A percentile compares a stretch with the other conserved stretches of the same genome.
These are phyloP conservation scores for Solanum clarkiae DNA, from an alignment of 257 asterid species.

Conservation along the genomic window DNA sequence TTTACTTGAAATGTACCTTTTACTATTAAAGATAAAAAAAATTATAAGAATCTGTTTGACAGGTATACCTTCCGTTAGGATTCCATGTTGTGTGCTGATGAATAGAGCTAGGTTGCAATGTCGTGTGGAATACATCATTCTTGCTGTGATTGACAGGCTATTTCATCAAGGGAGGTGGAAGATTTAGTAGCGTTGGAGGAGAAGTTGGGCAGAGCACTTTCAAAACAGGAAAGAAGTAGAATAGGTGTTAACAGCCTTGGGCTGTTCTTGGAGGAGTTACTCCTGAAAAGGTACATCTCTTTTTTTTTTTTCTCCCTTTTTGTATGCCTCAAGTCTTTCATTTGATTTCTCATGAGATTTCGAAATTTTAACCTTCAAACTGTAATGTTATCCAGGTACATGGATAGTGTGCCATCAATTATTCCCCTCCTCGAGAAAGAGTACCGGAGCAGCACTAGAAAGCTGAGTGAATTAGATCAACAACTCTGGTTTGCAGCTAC, in stretches of 20 bases:
- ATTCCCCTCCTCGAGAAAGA: conserved; percentile 95
- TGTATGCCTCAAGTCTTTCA: neutral
- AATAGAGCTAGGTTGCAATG: neutral
- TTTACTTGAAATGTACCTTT: neutral
- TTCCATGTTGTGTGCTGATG: neutral
- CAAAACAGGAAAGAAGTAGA: conserved; percentile 75
- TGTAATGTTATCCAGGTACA: conserved; percentile 42
- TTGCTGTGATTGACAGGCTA: conserved; percentile 37
- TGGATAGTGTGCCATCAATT: conserved; percentile 86
- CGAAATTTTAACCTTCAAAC: conserved; percentile 8
- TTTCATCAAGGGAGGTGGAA: conserved; percentile 73
- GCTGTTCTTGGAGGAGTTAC: conserved; percentile 87
- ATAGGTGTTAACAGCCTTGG: conserved; percentile 91
- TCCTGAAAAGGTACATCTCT: conserved; percentile 51
- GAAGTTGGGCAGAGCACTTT: conserved; percentile 82
- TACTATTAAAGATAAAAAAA: neutral
- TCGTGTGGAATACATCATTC: neutral
- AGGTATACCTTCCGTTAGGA: conserved; percentile 22
- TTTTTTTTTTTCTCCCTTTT: neutral
- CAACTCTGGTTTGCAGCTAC: conserved; percentile 64
- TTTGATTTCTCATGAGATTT: neutral
- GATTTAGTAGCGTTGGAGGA: conserved; percentile 81
- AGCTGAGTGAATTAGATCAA: conserved; percentile 72
- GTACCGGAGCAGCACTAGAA: conserved; percentile 62
- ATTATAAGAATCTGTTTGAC: conserved; percentile 9